Conservation (phyloP, 164 flowering plant genomes). For the Santalum album region DNA sequence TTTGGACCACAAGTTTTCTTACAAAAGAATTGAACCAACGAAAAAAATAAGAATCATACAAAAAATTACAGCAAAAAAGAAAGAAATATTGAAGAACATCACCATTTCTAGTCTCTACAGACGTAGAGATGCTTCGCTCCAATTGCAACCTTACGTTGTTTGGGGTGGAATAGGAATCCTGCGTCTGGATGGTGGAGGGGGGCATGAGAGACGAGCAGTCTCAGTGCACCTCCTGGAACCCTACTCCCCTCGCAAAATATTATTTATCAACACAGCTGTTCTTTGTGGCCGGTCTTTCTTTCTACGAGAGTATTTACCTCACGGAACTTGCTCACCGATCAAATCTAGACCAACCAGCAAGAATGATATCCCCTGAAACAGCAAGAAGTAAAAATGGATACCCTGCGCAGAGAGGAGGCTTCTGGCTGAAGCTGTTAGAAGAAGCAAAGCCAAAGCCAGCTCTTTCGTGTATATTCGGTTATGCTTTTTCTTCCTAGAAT, state of each 20-base stretch:
- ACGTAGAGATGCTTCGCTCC: too few relatives aligned
- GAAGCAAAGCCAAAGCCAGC: slow-evolving; percentile 79
- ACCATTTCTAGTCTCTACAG: too few relatives aligned
- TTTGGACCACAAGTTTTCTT: background rate
- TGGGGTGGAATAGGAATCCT: too few relatives aligned
- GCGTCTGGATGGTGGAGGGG: too few relatives aligned
- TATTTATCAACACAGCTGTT: too few relatives aligned
- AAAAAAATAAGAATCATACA: background rate
- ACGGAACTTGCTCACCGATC: slow-evolving; percentile 88
- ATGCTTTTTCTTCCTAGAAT: slow-evolving; percentile 59
- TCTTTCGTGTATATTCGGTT: slow-evolving; percentile 89
- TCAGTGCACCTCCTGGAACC: too few relatives aligned
- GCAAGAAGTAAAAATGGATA: slow-evolving; percentile 94
- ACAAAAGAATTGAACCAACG: background rate
- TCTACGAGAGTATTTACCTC: too few relatives aligned
- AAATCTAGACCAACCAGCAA: slow-evolving; percentile 88
- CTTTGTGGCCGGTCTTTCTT: too few relatives aligned
- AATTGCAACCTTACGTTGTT: too few relatives aligned
- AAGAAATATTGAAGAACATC: background rate
- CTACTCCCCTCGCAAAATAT: too few relatives aligned
- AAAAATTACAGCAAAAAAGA: background rate
- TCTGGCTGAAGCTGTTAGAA: slow-evolving; percentile 86
- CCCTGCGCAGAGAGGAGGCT: slow-evolving; percentile 95
- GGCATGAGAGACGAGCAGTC: too few relatives aligned
- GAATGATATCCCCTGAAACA: slow-evolving; percentile 92